Evolutionary conservation across 2,329 filamentous ascomycete species (phyloP).

Genomic region (Niveomyces coronatus): DNA sequence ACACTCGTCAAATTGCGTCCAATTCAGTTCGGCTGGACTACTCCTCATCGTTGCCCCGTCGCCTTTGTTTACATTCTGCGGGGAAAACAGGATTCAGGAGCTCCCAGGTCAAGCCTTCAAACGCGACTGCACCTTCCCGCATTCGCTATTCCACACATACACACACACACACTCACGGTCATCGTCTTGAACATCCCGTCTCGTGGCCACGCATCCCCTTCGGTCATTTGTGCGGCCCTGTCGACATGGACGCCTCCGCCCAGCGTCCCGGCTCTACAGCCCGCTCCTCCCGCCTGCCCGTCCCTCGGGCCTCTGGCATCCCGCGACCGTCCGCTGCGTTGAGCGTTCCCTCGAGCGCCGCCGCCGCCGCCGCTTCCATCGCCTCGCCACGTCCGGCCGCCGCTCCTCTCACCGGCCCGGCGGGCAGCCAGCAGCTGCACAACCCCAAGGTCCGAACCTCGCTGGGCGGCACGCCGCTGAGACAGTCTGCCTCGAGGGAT

Average conservation of each 20-base stretch:
- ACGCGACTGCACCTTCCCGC: too few species aligned
- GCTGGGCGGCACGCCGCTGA: slow-evolving; percentile 4
- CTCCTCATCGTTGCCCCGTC: too few species aligned
- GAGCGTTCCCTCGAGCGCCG: too few species aligned
- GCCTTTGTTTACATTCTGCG: slow-evolving; percentile 8
- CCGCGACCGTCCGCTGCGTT: slow-evolving; percentile 18
- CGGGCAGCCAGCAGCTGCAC: slow-evolving; percentile 22
- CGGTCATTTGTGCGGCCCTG: too few species aligned
- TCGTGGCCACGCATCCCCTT: too few species aligned
- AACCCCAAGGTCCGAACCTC: slow-evolving; percentile 31
- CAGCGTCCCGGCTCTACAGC: slow-evolving; percentile 29
- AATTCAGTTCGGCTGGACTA: too few species aligned
- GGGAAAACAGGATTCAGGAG: background rate
- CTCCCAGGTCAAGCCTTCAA: background rate
- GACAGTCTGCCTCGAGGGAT: slow-evolving; percentile 23
- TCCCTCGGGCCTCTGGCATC: slow-evolving; percentile 24
- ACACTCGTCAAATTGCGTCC: too few species aligned
- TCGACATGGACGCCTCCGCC: slow-evolving; percentile 21
- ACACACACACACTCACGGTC: too few species aligned
- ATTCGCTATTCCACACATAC: too few species aligned
- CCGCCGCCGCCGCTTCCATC: slow-evolving; percentile 15
- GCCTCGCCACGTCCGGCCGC: slow-evolving; percentile 18
- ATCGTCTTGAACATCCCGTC: too few species aligned
- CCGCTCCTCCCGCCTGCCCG: slow-evolving; percentile 28
- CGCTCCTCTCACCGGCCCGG: slow-evolving; percentile 12